Evolutionary conservation across 257 asterid genomes (phyloP).

Genomic region (Solanum etuberosum): DNA sequence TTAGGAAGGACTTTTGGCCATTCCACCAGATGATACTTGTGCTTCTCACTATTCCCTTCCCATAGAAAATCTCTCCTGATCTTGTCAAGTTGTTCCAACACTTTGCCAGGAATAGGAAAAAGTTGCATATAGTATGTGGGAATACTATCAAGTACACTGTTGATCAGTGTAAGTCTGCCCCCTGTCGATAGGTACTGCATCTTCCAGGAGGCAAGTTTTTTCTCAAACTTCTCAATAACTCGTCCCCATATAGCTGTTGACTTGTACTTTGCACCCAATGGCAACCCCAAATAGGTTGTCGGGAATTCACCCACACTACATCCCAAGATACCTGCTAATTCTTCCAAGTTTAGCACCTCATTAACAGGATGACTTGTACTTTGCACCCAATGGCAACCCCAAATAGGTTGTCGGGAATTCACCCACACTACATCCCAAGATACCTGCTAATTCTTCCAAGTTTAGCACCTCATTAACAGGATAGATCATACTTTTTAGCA

Average conservation of each 20-base stretch:
- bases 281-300: not conserved
- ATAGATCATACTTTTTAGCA: not conserved
- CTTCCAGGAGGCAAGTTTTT: not conserved
- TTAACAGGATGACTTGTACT: not conserved
- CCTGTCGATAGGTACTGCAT: not conserved
- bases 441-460: not conserved
- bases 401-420: not conserved
- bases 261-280: not conserved
- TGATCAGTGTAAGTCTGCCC: not conserved
- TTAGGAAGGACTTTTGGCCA: not conserved
- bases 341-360: not conserved
- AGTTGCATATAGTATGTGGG: not conserved
- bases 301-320: not conserved
- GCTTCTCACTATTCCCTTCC: not conserved
- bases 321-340: not conserved
- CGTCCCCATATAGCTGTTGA: not conserved
- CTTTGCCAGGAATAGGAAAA: not conserved
- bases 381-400: not conserved
- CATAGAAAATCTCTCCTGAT: not conserved
- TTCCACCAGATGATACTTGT: not conserved
- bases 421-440: not conserved
- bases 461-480: not conserved
- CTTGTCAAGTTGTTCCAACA: not conserved
- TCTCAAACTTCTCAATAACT: not conserved
- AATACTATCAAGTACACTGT: not conserved